phyloP scores from a whole-genome alignment of 176 grass and related monocot species.

The Musa itinerans region DNA sequence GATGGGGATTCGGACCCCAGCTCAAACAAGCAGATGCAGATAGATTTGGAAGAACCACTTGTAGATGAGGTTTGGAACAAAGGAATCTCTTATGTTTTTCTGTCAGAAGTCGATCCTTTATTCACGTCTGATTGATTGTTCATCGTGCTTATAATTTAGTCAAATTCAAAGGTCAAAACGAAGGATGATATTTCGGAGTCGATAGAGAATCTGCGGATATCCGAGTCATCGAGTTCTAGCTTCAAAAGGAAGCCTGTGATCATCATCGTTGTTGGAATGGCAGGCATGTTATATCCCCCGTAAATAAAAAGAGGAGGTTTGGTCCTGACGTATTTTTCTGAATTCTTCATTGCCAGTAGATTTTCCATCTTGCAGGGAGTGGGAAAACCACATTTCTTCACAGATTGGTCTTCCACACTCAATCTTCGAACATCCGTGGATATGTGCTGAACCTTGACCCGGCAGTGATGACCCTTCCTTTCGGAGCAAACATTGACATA shows the following conservation, averaged over 20 bases:
- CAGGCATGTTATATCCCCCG: conserved; percentile 33
- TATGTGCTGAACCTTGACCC: conserved; percentile 93
- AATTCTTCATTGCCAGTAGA: not conserved
- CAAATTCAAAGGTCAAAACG: conserved; percentile 31
- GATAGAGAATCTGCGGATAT: conserved; percentile 57
- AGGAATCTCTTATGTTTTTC: not conserved
- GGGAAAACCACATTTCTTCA: conserved; percentile 92
- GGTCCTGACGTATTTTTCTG: not conserved
- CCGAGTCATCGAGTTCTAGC: conserved; percentile 14
- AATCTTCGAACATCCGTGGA: conserved; percentile 49
- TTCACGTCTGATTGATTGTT: not conserved
- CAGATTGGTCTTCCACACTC: conserved; percentile 59
- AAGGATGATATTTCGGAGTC: conserved; percentile 64
- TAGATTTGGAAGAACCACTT: conserved; percentile 7
- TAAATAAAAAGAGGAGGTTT: not conserved
- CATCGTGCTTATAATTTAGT: conserved; percentile 10
- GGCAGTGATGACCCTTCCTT: conserved; percentile 77
- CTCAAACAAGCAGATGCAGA: not conserved
- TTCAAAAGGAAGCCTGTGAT: conserved; percentile 94
- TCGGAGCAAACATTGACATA: conserved; percentile 92
- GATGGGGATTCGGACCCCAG: not conserved
- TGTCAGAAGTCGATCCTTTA: not conserved
- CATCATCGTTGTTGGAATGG: conserved; percentile 88
- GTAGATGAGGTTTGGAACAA: not conserved
- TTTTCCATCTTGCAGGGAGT: conserved; percentile 40